phyloP scores from a whole-genome alignment of 352 stramenopile species.

The Phytophthora syringae region DNA sequence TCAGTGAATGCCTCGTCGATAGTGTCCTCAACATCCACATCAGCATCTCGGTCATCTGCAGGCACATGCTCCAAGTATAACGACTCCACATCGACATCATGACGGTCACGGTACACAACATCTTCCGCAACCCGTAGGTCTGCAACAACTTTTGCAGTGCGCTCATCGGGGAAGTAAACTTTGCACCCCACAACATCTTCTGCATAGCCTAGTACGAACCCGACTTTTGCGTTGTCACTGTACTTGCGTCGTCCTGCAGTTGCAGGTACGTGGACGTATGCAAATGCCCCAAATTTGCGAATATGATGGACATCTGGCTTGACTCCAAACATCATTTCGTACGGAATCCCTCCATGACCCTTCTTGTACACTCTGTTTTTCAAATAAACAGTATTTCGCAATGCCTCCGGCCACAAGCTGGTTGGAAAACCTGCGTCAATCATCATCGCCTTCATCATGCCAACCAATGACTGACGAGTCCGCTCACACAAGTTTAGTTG shows the following conservation, averaged over 20 bases:
- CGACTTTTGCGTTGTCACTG: background rate
- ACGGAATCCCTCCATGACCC: too few species aligned
- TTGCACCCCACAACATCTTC: too few species aligned
- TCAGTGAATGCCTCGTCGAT: background rate
- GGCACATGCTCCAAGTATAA: constrained; percentile 4
- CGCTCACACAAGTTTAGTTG: constrained; percentile 5
- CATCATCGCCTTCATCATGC: background rate
- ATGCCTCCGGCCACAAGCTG: too few species aligned
- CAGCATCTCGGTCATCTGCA: background rate
- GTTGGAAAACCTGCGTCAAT: background rate
- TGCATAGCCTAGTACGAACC: too few species aligned
- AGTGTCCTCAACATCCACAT: background rate
- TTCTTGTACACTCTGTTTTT: too few species aligned
- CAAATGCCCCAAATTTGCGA: background rate
- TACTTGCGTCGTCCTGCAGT: background rate
- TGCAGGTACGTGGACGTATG: background rate
- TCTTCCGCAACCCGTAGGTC: constrained; percentile 1
- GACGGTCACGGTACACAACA: constrained; percentile 9
- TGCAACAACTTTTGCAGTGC: too few species aligned
- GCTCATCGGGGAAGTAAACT: too few species aligned
- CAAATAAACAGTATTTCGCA: too few species aligned
- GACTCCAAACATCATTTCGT: too few species aligned
- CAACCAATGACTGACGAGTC: background rate
- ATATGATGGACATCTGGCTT: background rate
- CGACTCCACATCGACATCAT: constrained; percentile 1